Conservation (phyloP, 805 yeast species). For the Tetrapisispora pingtungensis region DNA sequence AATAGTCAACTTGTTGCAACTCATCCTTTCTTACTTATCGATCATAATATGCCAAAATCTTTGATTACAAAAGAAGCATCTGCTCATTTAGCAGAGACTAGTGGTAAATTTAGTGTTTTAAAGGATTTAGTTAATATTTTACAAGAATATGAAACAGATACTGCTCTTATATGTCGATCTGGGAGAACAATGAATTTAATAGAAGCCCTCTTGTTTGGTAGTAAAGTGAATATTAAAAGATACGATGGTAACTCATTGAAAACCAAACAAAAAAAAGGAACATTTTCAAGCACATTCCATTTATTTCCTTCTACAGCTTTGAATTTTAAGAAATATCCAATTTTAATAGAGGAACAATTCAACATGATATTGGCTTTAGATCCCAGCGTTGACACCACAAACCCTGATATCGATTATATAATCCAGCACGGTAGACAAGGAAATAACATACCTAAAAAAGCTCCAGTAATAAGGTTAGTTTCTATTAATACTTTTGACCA, state of each 20-base stretch:
- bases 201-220: slow-evolving; percentile 62
- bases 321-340: slow-evolving; percentile 12
- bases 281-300: slow-evolving; percentile 31
- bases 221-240: slow-evolving; percentile 44
- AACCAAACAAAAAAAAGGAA: slow-evolving; percentile 26
- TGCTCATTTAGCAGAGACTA: slow-evolving; percentile 57
- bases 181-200: slow-evolving; percentile 61
- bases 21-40: slow-evolving; percentile 80
- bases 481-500: slow-evolving; percentile 82
- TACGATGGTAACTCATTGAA: slow-evolving; percentile 55
- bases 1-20: slow-evolving; percentile 75
- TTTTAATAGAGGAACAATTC: slow-evolving; percentile 27
- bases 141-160: slow-evolving; percentile 35
- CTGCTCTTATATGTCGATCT: slow-evolving; percentile 63
- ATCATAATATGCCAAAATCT: slow-evolving; percentile 71
- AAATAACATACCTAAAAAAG: slow-evolving; percentile 20
- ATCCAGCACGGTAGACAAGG: slow-evolving; percentile 23
- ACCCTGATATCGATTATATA: slow-evolving; percentile 27
- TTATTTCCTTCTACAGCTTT: slow-evolving; percentile 33
- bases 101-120: slow-evolving; percentile 74
- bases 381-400: slow-evolving; percentile 40
- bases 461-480: slow-evolving; percentile 59
- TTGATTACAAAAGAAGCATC: slow-evolving; percentile 64
- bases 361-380: slow-evolving; percentile 60
- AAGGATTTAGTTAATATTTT: slow-evolving; percentile 52